Conservation (phyloP, 805 yeast species). For the Kuraishia piskuri region DNA sequence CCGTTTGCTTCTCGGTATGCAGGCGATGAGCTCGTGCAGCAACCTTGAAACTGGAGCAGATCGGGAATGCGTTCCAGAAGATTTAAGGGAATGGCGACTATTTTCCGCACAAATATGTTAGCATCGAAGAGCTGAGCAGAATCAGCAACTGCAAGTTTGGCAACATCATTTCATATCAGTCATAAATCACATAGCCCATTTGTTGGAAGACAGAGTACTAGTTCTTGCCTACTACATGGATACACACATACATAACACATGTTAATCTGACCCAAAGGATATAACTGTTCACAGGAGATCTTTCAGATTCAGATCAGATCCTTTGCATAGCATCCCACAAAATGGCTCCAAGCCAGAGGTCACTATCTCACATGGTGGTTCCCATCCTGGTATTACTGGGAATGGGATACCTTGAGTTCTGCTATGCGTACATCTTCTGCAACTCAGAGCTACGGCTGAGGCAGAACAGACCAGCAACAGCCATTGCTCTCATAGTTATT, state of each 20-base stretch:
- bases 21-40: not conserved
- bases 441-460: conserved; percentile 27
- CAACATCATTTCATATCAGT: too few relatives aligned
- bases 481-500: conserved; percentile 23
- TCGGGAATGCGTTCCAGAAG: too few relatives aligned
- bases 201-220: too few relatives aligned
- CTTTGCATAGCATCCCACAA: not conserved
- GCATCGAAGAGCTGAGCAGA: too few relatives aligned
- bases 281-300: not conserved
- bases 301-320: too few relatives aligned
- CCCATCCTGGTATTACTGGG: conserved; percentile 7
- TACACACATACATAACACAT: not conserved
- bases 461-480: conserved; percentile 26
- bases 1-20: not conserved
- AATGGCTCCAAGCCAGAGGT: not conserved
- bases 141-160: too few relatives aligned
- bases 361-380: not conserved
- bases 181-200: too few relatives aligned
- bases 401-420: conserved; percentile 19
- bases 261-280: not conserved
- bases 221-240: too few relatives aligned
- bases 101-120: too few relatives aligned
- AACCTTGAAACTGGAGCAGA: not conserved
- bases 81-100: too few relatives aligned
- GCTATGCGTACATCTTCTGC: conserved; percentile 20